A percentile compares a stretch with the other conserved stretches of the same genome.
Evolutionary conservation across 2,329 filamentous ascomycete species (phyloP).

Genomic region (Penicillium sp.): DNA sequence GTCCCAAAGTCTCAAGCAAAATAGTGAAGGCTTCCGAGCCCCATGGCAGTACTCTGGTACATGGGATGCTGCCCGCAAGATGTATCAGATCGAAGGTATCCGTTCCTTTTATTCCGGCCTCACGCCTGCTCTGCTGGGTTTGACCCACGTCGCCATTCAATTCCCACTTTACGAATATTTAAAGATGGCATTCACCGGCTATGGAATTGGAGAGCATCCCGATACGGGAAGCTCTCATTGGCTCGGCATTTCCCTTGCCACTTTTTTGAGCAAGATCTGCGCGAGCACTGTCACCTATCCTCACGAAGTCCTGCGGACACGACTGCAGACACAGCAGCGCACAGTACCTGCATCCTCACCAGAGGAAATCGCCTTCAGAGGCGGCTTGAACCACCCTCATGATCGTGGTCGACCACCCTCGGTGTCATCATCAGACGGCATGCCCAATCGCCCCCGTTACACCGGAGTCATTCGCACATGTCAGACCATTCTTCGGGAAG

Average conservation of each 20-base stretch:
- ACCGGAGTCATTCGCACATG: conserved; percentile 79
- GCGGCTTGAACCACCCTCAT: conserved; percentile 42
- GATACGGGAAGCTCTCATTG: conserved; percentile 69
- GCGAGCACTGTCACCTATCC: conserved; percentile 96
- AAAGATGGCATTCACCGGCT: conserved; percentile 85
- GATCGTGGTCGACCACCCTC: conserved; percentile 48
- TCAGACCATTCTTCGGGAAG: conserved; percentile 80
- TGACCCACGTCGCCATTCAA: conserved; percentile 95
- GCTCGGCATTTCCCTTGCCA: conserved; percentile 81
- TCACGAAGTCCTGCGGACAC: conserved; percentile 91
- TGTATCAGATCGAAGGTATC: conserved; percentile 89
- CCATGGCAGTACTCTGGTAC: conserved; percentile 89
- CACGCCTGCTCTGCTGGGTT: conserved; percentile 83
- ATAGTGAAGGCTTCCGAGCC: conserved; percentile 53
- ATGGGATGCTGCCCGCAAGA: conserved; percentile 88
- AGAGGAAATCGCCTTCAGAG: conserved; percentile 55
- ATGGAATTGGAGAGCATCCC: conserved; percentile 76
- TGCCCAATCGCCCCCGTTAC: conserved; percentile 63
- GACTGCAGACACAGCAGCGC: conserved; percentile 89
- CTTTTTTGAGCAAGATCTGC: conserved; percentile 89
- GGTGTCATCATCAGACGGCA: conserved; percentile 57
- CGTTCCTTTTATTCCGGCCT: conserved; percentile 93
- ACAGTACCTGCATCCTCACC: conserved; percentile 52
- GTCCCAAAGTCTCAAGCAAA: conserved; percentile 73
- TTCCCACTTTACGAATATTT: conserved; percentile 95